Evolutionary conservation across 1,284 basidiomycete genomes (phyloP).

Genomic region (Omphalotus olearius): DNA sequence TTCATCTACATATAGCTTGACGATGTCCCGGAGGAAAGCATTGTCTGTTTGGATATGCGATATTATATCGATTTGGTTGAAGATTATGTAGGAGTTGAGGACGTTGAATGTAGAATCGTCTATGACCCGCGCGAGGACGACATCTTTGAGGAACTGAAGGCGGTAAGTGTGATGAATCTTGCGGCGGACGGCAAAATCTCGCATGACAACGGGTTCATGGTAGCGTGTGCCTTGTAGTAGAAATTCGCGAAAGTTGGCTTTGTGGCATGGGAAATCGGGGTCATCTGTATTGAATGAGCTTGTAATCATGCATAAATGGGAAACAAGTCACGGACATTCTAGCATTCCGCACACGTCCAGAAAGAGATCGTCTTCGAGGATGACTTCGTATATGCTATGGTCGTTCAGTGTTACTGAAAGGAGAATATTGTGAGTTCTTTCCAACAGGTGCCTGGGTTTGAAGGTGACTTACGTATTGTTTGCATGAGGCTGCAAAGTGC

Average conservation of each 20-base stretch:
- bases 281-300: slow-evolving; percentile 63
- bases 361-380: slow-evolving; percentile 92
- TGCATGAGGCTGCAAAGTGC: slow-evolving; percentile 91
- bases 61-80: slow-evolving; percentile 99
- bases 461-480: slow-evolving; percentile 74
- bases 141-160: slow-evolving; percentile 95
- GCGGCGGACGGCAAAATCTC: slow-evolving; percentile 66
- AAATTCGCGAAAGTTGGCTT: slow-evolving; percentile 96
- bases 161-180: slow-evolving; percentile 98
- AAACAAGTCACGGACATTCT: slow-evolving; percentile 68
- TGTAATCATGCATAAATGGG: slow-evolving; percentile 12
- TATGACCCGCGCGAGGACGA: slow-evolving; percentile 90
- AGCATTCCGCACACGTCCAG: slow-evolving; percentile 93
- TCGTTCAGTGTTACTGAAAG: slow-evolving; percentile 91
- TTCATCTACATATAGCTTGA: slow-evolving; percentile 72
- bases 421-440: slow-evolving; percentile 14
- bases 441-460: not conserved
- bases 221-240: slow-evolving; percentile 79
- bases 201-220: slow-evolving; percentile 82
- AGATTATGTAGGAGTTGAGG: slow-evolving; percentile 95
- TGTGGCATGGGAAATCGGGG: slow-evolving; percentile 92
- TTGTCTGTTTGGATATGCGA: slow-evolving; percentile 82
- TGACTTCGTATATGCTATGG: slow-evolving; percentile 91
- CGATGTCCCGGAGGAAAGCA: slow-evolving; percentile 74
- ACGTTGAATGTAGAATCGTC: slow-evolving; percentile 98